Evolutionary conservation across 2,329 filamentous ascomycete species (phyloP).

Genomic region (Hymenotorrendiella dingleyae): DNA sequence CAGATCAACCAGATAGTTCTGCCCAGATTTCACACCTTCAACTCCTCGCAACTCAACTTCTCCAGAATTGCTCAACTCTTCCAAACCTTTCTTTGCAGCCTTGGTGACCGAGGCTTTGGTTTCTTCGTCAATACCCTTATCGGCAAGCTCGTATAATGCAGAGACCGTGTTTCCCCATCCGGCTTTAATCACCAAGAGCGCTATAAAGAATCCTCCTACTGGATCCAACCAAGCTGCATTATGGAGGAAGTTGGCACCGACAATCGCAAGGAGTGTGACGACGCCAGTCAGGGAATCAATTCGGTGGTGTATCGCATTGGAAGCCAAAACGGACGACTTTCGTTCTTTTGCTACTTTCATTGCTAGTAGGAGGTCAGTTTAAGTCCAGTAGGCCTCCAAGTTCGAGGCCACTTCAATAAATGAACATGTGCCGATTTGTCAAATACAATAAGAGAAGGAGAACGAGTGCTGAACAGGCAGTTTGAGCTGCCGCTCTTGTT

Average conservation of each 20-base stretch:
- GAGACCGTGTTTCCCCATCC: conserved; percentile 80
- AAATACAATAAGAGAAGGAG: too few relatives aligned
- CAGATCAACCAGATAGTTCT: conserved; percentile 91
- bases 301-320: conserved; percentile 93
- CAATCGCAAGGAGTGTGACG: conserved; percentile 83
- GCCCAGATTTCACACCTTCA: conserved; percentile 88
- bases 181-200: conserved; percentile 85
- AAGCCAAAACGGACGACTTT: conserved; percentile 91
- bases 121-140: conserved; percentile 81
- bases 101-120: conserved; percentile 66
- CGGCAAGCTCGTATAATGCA: conserved; percentile 83
- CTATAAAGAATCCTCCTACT: conserved; percentile 87
- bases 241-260: conserved; percentile 78
- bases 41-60: conserved; percentile 69
- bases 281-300: conserved; percentile 94
- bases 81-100: conserved; percentile 56
- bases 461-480: too few relatives aligned
- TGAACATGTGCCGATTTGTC: too few relatives aligned
- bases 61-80: conserved; percentile 45
- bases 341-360: conserved; percentile 94
- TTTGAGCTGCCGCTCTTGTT: too few relatives aligned
- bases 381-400: not conserved
- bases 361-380: conserved; percentile 44
- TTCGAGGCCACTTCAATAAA: too few relatives aligned
- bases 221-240: conserved; percentile 92